Evolutionary conservation across 495 filamentous ascomycete species (phyloP), one percentile per base, ranked within the genome.

Genomic region (Parathielavia hyrcaniae): DNA sequence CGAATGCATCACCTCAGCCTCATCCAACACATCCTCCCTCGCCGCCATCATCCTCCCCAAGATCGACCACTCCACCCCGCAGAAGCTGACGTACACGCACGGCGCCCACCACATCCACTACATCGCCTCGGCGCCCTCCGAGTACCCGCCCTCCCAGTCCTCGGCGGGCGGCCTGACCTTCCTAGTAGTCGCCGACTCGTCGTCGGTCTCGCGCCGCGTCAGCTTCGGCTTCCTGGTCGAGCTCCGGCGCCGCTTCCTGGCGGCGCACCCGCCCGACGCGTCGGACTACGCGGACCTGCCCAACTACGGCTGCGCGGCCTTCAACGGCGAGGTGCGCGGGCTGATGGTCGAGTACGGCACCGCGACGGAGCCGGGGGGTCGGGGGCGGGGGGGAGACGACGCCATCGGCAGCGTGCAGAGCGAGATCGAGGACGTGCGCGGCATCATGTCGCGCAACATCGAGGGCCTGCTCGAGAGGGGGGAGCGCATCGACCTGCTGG

Each of bases 371-470:
- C n/a, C n/a, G n/a, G n/a, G n/a, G n/a, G n/a, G n/a, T n/a, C n/a
- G n/a, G n/a, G n/a, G n/a, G 35, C 9, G 69, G 30, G 85, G 85
- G 30, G 81, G 87, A 63, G 78, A 90, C 43, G 95, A 97, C 74
- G 91, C 93, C 53, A 83, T 98, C 19, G 76, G 79, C 39, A 91
- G 87, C 53, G 91, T 86, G 34, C 86, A 88, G 68, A 76, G 80
- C 30, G 95, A 97, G 76, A 97, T 99, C 64, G 91, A 96, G 55
- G 89, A 87, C 61, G 93, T 96, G 43, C 77, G 87, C 46, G 90
- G 91, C 34, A 96, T 99, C 68, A 99, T 99, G 93, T 96, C 91
- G 53, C 84, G 95, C 76, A 99, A 97, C 73, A 99, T 99, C 63
- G 93, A 99, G 81, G 79, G 91, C 55, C 83, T 99, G 64, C 71